Conservation (phyloP, 2,329 filamentous ascomycete species). For the Ramularia endophylla region DNA sequence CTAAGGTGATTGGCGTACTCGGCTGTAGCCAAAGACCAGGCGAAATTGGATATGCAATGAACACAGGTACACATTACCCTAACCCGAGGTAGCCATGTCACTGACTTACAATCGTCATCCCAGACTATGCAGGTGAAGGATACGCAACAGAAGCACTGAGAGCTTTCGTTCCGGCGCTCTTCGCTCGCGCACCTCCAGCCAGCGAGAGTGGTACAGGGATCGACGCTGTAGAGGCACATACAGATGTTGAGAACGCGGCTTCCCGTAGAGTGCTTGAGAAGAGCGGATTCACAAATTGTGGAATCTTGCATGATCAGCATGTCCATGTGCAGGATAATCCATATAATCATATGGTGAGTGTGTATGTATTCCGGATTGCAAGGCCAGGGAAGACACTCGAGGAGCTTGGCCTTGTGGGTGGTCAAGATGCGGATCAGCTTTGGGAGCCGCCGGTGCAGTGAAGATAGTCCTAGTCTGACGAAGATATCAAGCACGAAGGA, state of each 20-base stretch:
- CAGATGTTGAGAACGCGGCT: slow-evolving; percentile 44
- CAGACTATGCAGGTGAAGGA: slow-evolving; percentile 31
- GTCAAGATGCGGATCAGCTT: too few species aligned
- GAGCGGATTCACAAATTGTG: slow-evolving; percentile 42
- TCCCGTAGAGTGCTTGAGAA: slow-evolving; percentile 56
- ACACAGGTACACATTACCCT: slow-evolving; percentile 25
- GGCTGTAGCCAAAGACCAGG: slow-evolving; percentile 36
- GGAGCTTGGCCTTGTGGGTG: slow-evolving; percentile 11
- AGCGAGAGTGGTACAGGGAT: slow-evolving; percentile 21
- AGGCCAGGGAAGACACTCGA: slow-evolving; percentile 24
- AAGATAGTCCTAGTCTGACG: too few species aligned
- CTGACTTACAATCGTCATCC: not conserved
- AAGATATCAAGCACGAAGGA: too few species aligned
- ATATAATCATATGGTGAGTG: slow-evolving; percentile 31
- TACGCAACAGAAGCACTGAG: slow-evolving; percentile 41
- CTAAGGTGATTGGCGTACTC: slow-evolving; percentile 43
- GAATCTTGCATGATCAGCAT: slow-evolving; percentile 37
- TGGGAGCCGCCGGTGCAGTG: too few species aligned
- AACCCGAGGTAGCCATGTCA: not conserved
- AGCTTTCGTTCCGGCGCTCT: slow-evolving; percentile 38
- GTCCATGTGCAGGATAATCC: slow-evolving; percentile 25
- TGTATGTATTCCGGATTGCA: slow-evolving; percentile 31
- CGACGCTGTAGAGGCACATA: slow-evolving; percentile 41
- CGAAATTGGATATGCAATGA: slow-evolving; percentile 40
- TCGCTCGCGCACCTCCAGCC: slow-evolving; percentile 30